Evolutionary conservation across 2,329 filamentous ascomycete species (phyloP).

Genomic region (Penicillium sclerotiorum): DNA sequence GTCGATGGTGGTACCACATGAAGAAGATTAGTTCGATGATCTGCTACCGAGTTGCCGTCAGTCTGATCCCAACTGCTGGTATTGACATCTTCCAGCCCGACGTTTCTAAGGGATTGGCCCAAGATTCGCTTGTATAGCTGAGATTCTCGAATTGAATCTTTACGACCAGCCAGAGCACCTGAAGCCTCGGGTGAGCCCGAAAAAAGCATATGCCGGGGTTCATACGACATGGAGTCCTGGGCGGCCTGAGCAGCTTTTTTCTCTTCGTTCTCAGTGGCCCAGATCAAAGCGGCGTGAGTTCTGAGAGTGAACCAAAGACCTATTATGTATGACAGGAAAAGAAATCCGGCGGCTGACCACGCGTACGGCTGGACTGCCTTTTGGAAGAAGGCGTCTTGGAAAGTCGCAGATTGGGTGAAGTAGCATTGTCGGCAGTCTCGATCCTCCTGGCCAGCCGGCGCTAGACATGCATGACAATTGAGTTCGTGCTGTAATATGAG

Average conservation of each 20-base stretch:
- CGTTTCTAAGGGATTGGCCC: slow-evolving; percentile 83
- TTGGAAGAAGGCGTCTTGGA: slow-evolving; percentile 85
- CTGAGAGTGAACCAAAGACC: slow-evolving; percentile 93
- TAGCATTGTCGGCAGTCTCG: slow-evolving; percentile 88
- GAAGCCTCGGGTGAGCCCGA: slow-evolving; percentile 33
- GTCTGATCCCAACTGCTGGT: slow-evolving; percentile 39
- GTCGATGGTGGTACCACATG: slow-evolving; percentile 76
- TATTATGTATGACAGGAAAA: slow-evolving; percentile 92
- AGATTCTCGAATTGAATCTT: slow-evolving; percentile 78
- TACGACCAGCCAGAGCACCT: slow-evolving; percentile 51
- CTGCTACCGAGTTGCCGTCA: slow-evolving; percentile 25
- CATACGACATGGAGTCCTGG: slow-evolving; percentile 35
- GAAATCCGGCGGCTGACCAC: slow-evolving; percentile 78
- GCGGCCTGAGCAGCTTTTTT: slow-evolving; percentile 35
- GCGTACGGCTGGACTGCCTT: slow-evolving; percentile 92
- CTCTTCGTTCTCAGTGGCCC: slow-evolving; percentile 78
- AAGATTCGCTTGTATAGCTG: slow-evolving; percentile 91
- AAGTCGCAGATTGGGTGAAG: slow-evolving; percentile 82
- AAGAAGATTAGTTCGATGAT: slow-evolving; percentile 49
- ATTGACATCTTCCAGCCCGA: slow-evolving; percentile 66
- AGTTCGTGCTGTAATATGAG: slow-evolving; percentile 72
- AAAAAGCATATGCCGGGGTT: slow-evolving; percentile 38
- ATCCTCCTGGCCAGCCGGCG: slow-evolving; percentile 49
- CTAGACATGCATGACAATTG: slow-evolving; percentile 70
- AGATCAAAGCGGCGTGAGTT: slow-evolving; percentile 95